Evolutionary conservation across 2,329 filamentous ascomycete genomes (phyloP), one percentile per base, ranked within the genome.

Genomic region (Lachnellula hyalina): DNA sequence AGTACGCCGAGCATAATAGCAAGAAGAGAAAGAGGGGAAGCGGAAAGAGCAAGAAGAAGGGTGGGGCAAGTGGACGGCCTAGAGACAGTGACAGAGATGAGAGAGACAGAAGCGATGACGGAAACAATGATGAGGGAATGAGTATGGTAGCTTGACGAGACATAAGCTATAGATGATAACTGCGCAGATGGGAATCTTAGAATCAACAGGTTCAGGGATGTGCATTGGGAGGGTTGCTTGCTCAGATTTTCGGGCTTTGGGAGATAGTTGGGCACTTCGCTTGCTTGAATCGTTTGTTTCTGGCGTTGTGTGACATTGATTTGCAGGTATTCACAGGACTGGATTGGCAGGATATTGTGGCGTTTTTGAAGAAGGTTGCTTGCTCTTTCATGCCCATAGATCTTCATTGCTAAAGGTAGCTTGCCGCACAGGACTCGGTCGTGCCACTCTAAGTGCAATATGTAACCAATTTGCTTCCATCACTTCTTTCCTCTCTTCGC

Each of bases 401-500:
- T 34, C 5, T 47, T 32, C 44, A 32, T 47, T 34, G 11, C 21
- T 28, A 41, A 50, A 28, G 19, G 36, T n/a, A 28, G 23, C 35
- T 50, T 41, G 21, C 32, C 35, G 23, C 19, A 42, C 21, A 42
- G 12, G 28, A 32, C 21, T 34, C 28, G 8, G 17, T n/a, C 12
- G 9, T 52, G n/a, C 19, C 23, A 23, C 17, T 15, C 17, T 38
- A 11, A 36, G 25, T 21, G 41, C 28, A 23, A 23, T 47, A 41
- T 12, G 32, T 12, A 50, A 34, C 21, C 28, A 21, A n/a, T 19
- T 12, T 9, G 28, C n/a, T 47, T 35, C 41, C 51, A 57, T 56
- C 44, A 65, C 34, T 58, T 63, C 56, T 65, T 66, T 9, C 63
- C 66, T 74, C 81, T 90, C 74, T 80, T 87, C 41, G 80, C 69